A percentile compares a stretch with the other conserved stretches of the same genome.
Evolutionary conservation across 352 stramenopile genomes (phyloP).

Genomic region (Phytophthora sansomeana): DNA sequence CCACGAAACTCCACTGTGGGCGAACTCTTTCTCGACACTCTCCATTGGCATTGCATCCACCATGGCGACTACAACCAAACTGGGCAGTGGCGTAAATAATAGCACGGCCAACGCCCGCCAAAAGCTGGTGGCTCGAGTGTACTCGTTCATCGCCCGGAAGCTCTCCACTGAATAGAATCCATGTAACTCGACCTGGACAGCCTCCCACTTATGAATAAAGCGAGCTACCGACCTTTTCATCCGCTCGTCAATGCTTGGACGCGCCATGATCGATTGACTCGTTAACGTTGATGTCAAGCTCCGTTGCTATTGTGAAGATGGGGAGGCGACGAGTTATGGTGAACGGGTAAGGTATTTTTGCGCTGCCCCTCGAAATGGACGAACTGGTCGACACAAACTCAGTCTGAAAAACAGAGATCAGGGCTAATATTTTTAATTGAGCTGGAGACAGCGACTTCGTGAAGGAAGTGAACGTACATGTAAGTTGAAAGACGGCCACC

Average conservation of each 20-base stretch:
- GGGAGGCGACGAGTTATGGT: background rate
- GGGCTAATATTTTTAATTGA: too few species aligned
- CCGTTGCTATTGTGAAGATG: background rate
- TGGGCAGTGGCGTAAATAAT: conserved; percentile 14
- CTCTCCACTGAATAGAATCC: conserved; percentile 25
- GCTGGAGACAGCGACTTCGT: too few species aligned
- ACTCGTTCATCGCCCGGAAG: conserved; percentile 21
- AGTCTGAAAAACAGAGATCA: too few species aligned
- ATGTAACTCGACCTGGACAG: conserved; percentile 34
- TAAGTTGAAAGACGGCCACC: too few species aligned
- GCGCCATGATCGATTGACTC: conserved; percentile 8
- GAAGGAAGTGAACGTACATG: too few species aligned
- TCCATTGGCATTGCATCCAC: conserved; percentile 28
- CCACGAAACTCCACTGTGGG: conserved; percentile 17
- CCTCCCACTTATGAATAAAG: conserved; percentile 31
- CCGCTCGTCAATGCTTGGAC: background rate
- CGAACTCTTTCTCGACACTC: conserved; percentile 5
- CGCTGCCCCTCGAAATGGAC: background rate
- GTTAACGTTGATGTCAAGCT: background rate
- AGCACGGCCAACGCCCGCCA: conserved; percentile 10
- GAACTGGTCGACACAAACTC: background rate
- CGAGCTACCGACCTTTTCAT: conserved; percentile 4
- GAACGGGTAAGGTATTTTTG: background rate
- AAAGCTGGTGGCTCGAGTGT: conserved; percentile 10
- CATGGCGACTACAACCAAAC: conserved; percentile 21